These are phyloP conservation scores for Pythium phragmitis DNA, from an alignment of 352 stramenopile species.

Conservation along the genomic window DNA sequence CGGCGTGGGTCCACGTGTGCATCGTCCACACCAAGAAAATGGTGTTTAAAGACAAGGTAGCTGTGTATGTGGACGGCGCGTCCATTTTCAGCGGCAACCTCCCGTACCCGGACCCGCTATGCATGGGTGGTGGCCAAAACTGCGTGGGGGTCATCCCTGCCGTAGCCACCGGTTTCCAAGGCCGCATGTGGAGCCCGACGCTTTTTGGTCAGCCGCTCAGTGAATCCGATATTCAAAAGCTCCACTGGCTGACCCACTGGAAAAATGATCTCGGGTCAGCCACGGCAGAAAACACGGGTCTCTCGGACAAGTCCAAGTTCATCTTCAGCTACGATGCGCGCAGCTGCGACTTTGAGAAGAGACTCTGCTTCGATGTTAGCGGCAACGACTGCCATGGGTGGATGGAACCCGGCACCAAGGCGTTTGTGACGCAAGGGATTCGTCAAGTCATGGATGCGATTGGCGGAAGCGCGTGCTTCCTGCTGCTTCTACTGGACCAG, in stretches of 20 bases:
- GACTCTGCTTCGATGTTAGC: slow-evolving; percentile 71
- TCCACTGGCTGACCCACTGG: slow-evolving; percentile 79
- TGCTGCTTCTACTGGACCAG: slow-evolving; percentile 72
- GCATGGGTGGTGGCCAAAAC: slow-evolving; percentile 70
- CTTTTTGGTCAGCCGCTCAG: slow-evolving; percentile 66
- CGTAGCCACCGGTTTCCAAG: slow-evolving; percentile 45
- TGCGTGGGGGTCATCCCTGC: slow-evolving; percentile 63
- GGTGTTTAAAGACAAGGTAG: slow-evolving; percentile 87
- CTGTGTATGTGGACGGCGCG: slow-evolving; percentile 64
- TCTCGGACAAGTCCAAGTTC: slow-evolving; percentile 77
- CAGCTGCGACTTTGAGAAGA: slow-evolving; percentile 53
- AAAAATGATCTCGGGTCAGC: slow-evolving; percentile 62
- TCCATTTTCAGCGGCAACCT: slow-evolving; percentile 63
- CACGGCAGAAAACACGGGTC: slow-evolving; percentile 58
- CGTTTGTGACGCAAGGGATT: slow-evolving; percentile 61
- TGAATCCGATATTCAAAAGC: slow-evolving; percentile 61
- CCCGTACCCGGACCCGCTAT: slow-evolving; percentile 67
- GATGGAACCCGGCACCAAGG: slow-evolving; percentile 66
- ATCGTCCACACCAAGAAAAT: slow-evolving; percentile 87
- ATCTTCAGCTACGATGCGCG: slow-evolving; percentile 80
- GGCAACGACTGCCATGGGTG: slow-evolving; percentile 72
- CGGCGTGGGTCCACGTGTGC: slow-evolving; percentile 67
- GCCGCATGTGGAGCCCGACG: slow-evolving; percentile 74
- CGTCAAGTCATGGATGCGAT: slow-evolving; percentile 63
- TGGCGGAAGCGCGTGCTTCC: slow-evolving; percentile 67